phyloP scores from a whole-genome alignment of 352 stramenopile species.

The Pythium guiyangense region DNA sequence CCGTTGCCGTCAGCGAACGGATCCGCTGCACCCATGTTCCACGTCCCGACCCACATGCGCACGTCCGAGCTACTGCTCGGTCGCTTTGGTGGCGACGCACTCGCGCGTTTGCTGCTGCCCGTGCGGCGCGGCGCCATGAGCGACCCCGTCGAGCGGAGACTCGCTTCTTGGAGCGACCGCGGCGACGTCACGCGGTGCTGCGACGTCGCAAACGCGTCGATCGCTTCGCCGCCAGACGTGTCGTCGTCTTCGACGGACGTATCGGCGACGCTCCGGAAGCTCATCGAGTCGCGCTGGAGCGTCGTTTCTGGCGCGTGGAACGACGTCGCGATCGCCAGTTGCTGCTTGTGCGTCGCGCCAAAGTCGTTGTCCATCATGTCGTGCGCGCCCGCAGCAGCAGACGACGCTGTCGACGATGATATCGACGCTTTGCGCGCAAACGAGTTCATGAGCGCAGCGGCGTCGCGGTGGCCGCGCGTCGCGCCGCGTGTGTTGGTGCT shows the following conservation, averaged over 20 bases:
- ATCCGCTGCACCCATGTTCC: slow-evolving; percentile 84
- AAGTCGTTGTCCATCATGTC: slow-evolving; percentile 27
- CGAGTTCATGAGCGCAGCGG: slow-evolving; percentile 22
- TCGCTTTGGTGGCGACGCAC: slow-evolving; percentile 20
- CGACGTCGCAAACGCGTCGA: not conserved
- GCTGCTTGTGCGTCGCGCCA: slow-evolving; percentile 29
- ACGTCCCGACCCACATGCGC: slow-evolving; percentile 79
- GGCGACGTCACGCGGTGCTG: slow-evolving; percentile 43
- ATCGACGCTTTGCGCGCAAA: slow-evolving; percentile 48
- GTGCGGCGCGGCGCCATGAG: slow-evolving; percentile 18
- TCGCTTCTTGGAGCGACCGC: slow-evolving; percentile 57
- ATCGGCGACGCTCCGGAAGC: slow-evolving; percentile 19
- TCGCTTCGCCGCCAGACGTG: slow-evolving; percentile 11
- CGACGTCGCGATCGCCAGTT: slow-evolving; percentile 32
- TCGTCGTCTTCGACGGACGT: slow-evolving; percentile 34
- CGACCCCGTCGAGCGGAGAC: slow-evolving; percentile 37
- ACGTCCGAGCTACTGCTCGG: slow-evolving; percentile 38
- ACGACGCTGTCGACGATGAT: slow-evolving; percentile 19
- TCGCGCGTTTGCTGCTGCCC: slow-evolving; percentile 6
- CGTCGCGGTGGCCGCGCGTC: slow-evolving; percentile 21
- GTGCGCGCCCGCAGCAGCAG: too few relatives aligned
- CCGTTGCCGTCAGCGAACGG: slow-evolving; percentile 67
- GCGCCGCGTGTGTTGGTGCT: slow-evolving; percentile 38
- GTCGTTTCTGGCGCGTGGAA: slow-evolving; percentile 22
- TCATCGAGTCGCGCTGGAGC: slow-evolving; percentile 17